Conservation (phyloP, 495 filamentous ascomycete genomes). For the Xeromyces bisporus region DNA sequence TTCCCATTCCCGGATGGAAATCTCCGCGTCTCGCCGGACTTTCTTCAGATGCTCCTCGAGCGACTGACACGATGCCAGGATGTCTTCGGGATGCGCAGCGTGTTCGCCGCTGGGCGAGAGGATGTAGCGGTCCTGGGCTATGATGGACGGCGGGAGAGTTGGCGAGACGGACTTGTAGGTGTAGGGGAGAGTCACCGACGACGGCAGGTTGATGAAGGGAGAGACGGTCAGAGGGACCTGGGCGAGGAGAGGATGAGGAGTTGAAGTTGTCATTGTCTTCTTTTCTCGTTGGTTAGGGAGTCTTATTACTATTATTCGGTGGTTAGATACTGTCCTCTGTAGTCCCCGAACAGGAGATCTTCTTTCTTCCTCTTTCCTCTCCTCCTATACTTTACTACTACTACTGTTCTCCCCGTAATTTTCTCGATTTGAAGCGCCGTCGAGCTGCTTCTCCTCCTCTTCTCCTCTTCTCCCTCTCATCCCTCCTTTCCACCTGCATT, state of each 20-base stretch:
- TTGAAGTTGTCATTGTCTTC: no score
- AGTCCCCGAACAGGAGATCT: no score
- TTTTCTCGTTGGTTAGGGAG: no score
- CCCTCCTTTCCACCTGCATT: no score
- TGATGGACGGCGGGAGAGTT: constrained; percentile 62
- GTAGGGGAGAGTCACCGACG: constrained; percentile 82
- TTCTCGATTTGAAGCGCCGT: no score
- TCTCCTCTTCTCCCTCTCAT: no score
- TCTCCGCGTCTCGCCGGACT: constrained; percentile 43
- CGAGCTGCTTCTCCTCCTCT: no score
- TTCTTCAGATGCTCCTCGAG: constrained; percentile 58
- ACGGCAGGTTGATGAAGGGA: constrained; percentile 82
- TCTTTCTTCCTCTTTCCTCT: no score
- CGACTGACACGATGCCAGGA: constrained; percentile 60
- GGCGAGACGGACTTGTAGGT: constrained; percentile 82
- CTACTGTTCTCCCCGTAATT: no score
- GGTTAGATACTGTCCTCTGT: no score
- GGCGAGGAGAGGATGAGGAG: constrained; percentile 75
- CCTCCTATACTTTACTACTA: no score
- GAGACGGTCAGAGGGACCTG: constrained; percentile 89
- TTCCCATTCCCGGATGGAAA: constrained; percentile 52
- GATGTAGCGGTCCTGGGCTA: constrained; percentile 52
- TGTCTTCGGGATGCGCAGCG: constrained; percentile 64
- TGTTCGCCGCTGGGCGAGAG: constrained; percentile 53
- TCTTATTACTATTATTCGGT: no score